Conservation (phyloP, 371 early-diverging fungal genomes). For the Mucor piriformis region DNA sequence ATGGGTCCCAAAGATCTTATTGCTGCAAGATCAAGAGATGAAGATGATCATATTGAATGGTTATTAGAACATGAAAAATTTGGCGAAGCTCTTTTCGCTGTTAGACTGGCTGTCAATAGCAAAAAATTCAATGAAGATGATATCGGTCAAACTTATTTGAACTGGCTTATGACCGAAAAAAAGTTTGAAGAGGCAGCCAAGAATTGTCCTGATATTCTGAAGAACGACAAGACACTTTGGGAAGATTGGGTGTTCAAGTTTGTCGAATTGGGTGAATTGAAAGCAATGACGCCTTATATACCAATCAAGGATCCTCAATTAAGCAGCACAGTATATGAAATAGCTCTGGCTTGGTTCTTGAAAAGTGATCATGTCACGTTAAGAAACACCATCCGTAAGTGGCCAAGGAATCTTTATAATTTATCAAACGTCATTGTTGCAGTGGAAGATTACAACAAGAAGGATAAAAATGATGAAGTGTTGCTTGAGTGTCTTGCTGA, state of each 20-base stretch:
- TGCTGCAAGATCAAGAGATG: constrained; percentile 82
- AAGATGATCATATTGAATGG: constrained; percentile 94
- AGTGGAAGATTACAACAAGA: constrained; percentile 67
- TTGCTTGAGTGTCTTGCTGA: constrained; percentile 76
- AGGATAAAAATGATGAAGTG: constrained; percentile 55
- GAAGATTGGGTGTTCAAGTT: constrained; percentile 90
- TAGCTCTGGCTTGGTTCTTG: constrained; percentile 76
- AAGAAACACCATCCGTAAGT: constrained; percentile 66
- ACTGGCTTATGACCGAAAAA: constrained; percentile 71
- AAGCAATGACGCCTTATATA: constrained; percentile 75
- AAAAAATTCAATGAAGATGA: constrained; percentile 64
- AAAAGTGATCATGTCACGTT: constrained; percentile 64
- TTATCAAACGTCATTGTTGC: constrained; percentile 74
- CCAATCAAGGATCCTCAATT: constrained; percentile 82
- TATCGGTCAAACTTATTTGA: constrained; percentile 85
- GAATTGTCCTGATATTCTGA: constrained; percentile 72
- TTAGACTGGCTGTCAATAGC: constrained; percentile 49
- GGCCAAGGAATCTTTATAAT: constrained; percentile 81
- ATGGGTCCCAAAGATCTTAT: constrained; percentile 93
- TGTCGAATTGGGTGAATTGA: constrained; percentile 72
- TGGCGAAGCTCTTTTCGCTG: constrained; percentile 76
- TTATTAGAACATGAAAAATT: constrained; percentile 76
- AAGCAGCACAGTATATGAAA: constrained; percentile 83
- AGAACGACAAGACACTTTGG: constrained; percentile 76
- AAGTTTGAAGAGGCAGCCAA: constrained; percentile 74